Evolutionary conservation across 352 stramenopile species (phyloP).

Genomic region (Plasmopara viticola): DNA sequence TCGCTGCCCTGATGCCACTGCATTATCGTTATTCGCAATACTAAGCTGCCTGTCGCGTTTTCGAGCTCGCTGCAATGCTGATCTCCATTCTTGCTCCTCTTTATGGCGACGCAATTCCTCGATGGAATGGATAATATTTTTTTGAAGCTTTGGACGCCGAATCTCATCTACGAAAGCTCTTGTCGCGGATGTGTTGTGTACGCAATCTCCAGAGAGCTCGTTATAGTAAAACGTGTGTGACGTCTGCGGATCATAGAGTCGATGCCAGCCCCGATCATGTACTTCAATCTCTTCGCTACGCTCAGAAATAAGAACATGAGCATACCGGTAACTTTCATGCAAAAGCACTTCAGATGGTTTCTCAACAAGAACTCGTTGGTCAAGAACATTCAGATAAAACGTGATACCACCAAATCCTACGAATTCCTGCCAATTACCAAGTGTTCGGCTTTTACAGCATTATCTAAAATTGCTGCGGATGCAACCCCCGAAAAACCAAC

Average conservation of each 20-base stretch:
- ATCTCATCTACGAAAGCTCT: slow-evolving; percentile 34
- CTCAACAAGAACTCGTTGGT: slow-evolving; percentile 34
- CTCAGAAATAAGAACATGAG: slow-evolving; percentile 38
- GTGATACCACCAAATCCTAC: slow-evolving; percentile 34
- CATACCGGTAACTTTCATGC: slow-evolving; percentile 49
- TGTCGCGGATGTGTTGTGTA: slow-evolving; percentile 46
- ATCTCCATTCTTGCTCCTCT: slow-evolving; percentile 65
- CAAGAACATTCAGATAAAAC: slow-evolving; percentile 43
- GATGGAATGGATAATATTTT: slow-evolving; percentile 28
- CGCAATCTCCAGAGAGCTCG: slow-evolving; percentile 51
- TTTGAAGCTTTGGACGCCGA: slow-evolving; percentile 21
- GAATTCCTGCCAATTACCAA: slow-evolving; percentile 56
- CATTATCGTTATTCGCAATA: slow-evolving; percentile 18
- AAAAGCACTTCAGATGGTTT: slow-evolving; percentile 49
- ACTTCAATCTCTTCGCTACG: slow-evolving; percentile 62
- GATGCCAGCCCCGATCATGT: slow-evolving; percentile 42
- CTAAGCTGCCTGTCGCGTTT: slow-evolving; percentile 32
- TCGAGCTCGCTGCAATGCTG: slow-evolving; percentile 40
- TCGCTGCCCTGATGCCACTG: slow-evolving; percentile 10
- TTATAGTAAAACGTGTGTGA: slow-evolving; percentile 67
- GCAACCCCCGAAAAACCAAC: slow-evolving; percentile 41
- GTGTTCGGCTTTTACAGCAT: slow-evolving; percentile 29
- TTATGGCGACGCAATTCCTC: slow-evolving; percentile 41
- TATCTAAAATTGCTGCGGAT: slow-evolving; percentile 29
- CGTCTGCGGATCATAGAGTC: slow-evolving; percentile 50